Conservation (phyloP, 2,329 filamentous ascomycete genomes). For the Periglandula ipomoeae region DNA sequence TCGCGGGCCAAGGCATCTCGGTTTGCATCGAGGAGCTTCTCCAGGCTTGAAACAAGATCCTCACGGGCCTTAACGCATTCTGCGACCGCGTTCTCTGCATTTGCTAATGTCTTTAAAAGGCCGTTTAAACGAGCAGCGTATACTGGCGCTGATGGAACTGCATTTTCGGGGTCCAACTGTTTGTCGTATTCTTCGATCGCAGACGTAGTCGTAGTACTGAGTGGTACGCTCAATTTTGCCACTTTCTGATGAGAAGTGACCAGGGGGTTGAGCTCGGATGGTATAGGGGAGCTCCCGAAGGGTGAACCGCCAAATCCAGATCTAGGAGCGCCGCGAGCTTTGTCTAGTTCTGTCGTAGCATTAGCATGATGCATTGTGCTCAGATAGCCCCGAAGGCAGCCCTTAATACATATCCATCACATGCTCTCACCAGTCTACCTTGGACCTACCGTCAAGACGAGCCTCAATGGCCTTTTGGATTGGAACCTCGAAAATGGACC, state of each 20-base stretch:
- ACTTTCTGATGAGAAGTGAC: constrained; percentile 64
- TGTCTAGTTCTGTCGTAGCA: constrained; percentile 49
- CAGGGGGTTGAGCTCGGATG: constrained; percentile 69
- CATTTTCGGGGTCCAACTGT: constrained; percentile 60
- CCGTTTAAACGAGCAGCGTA: constrained; percentile 84
- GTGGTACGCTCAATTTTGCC: constrained; percentile 60
- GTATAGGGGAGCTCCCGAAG: constrained; percentile 52
- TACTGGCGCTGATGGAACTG: constrained; percentile 73
- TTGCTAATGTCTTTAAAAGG: constrained; percentile 80
- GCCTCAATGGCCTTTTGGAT: constrained; percentile 76
- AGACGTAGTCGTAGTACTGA: constrained; percentile 56
- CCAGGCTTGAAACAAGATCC: constrained; percentile 67
- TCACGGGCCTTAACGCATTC: constrained; percentile 82
- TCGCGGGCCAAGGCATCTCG: constrained; percentile 61
- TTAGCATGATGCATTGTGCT: neutral
- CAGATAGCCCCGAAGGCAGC: no score
- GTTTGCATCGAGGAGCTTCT: constrained; percentile 71
- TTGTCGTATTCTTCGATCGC: constrained; percentile 81
- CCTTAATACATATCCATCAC: no score
- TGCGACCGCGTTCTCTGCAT: constrained; percentile 79
- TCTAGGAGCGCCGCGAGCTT: constrained; percentile 43
- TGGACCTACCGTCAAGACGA: constrained; percentile 60
- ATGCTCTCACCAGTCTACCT: neutral
- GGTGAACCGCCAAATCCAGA: constrained; percentile 46
- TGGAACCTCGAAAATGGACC: constrained; percentile 71